phyloP scores from a whole-genome alignment of 495 filamentous ascomycete genomes.

The Penicillium canariense region DNA sequence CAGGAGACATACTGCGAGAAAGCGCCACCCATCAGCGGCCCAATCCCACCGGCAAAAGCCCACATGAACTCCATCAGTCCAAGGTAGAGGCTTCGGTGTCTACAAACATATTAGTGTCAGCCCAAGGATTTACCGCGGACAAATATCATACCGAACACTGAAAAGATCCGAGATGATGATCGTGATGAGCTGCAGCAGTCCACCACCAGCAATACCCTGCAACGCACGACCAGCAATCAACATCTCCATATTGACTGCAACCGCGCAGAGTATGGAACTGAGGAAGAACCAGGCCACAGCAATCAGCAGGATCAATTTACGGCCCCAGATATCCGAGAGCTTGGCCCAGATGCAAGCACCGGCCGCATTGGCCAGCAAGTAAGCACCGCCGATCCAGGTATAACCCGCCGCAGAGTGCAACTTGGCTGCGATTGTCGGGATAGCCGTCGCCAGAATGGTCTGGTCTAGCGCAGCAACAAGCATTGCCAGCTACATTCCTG shows the following conservation, averaged over 20 bases:
- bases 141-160: constrained; percentile 47
- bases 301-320: constrained; percentile 51
- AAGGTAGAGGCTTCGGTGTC: constrained; percentile 51
- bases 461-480: constrained; percentile 63
- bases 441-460: constrained; percentile 61
- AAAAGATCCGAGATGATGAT: constrained; percentile 60
- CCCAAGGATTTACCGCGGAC: neutral
- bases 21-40: constrained; percentile 67
- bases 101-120: constrained; percentile 12
- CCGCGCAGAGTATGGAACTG: constrained; percentile 48
- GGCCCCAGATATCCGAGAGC: constrained; percentile 60
- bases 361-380: constrained; percentile 55
- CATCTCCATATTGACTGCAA: constrained; percentile 48
- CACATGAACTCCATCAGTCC: constrained; percentile 56
- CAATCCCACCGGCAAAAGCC: constrained; percentile 57
- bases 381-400: constrained; percentile 67
- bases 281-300: constrained; percentile 45
- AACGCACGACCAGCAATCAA: constrained; percentile 55
- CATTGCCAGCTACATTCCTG: constrained; percentile 18
- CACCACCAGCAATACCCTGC: constrained; percentile 56
- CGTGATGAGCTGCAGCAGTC: constrained; percentile 50
- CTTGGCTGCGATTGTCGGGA: constrained; percentile 56
- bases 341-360: constrained; percentile 56
- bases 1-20: constrained; percentile 62
- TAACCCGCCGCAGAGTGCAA: constrained; percentile 61